Base-by-base conservation (phyloP, 768 basidiomycete species). In the Phaeolepiota aurea region DNA sequence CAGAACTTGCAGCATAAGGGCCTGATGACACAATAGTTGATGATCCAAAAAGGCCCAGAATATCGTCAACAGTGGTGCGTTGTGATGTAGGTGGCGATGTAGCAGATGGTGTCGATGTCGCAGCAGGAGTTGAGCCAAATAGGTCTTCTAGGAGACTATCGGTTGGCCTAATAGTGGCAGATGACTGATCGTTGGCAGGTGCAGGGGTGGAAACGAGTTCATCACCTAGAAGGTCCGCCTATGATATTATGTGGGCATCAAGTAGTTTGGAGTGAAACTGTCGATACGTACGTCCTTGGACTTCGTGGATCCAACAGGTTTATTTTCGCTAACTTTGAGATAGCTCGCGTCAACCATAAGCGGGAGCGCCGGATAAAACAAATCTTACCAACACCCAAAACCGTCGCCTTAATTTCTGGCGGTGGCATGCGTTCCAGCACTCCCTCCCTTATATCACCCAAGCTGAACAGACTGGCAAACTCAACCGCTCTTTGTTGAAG, bases 371-470 rank as follows among this genome's bases (percentile, higher is more conserved):
- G 14, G 9, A 31, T 31, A 31, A n/a, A n/a, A n/a, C n/a, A n/a
- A 14, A 10, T 64, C 77, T 48, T 49, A 93, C 91, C 87, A 44
- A 85, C 74, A 34, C 90, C 96, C 73, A 94, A 86, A 2, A 98
- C 87, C 2, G 94, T 97, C n/a, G 87, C 84, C 64, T 93, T 96
- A 48, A 98, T 64, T 58, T 99, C 96, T 1, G 96, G 96, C 3
- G 90, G 87, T n/a, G 96, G 96, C 96, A 99, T 99, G 41, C 91
- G 77, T 65, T 99, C 96, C 44, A 98, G 60, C 1, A 99, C 91
- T 25, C 94, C 96, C 5, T 73, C 70, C 44, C 77, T 71, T 15
- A 87, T 64, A n/a, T 86, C 79, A 3, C 82, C 82, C 5, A 89
- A 62, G 20, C 72, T 77, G 56, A 89, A 90, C 49, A 99, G 57